A percentile compares a stretch with the other conserved stretches of the same genome.
phyloP scores from a whole-genome alignment of 73 alveolate species.

The Uronychia binucleata region DNA sequence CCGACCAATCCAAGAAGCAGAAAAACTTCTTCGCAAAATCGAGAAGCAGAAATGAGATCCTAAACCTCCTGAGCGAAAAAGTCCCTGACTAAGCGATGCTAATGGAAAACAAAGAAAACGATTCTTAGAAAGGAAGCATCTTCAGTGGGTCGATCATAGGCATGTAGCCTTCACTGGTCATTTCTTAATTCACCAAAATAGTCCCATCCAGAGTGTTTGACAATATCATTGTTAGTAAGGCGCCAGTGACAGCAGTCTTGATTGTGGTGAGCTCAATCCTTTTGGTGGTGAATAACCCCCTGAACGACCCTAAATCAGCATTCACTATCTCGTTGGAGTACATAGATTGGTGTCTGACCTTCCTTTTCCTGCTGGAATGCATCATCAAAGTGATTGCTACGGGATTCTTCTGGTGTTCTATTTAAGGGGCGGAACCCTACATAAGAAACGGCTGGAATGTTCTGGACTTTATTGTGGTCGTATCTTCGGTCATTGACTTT shows the following conservation, averaged over 20 bases:
- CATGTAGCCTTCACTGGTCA: neutral
- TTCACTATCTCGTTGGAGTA: conserved; percentile 6
- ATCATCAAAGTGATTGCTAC: conserved; percentile 18
- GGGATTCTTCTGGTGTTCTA: conserved; percentile 17
- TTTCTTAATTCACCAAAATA: neutral
- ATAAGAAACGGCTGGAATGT: conserved; percentile 35
- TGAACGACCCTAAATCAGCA: conserved; percentile 47
- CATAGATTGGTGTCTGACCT: conserved; percentile 10
- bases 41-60: neutral
- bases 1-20: neutral
- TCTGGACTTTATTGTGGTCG: conserved; percentile 28
- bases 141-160: neutral
- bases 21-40: neutral
- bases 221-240: neutral
- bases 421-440: conserved; percentile 1
- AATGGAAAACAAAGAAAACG: neutral
- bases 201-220: neutral
- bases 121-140: neutral
- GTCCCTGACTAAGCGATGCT: neutral
- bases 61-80: neutral
- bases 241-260: conserved; percentile 4
- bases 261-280: conserved; percentile 58
- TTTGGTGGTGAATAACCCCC: conserved; percentile 62
- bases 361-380: conserved; percentile 14
- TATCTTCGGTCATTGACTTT: conserved; percentile 17